A percentile compares a stretch with the other conserved stretches of the same genome.
Conservation (phyloP, 371 early-diverging fungal species). For the Mucor sp. region DNA sequence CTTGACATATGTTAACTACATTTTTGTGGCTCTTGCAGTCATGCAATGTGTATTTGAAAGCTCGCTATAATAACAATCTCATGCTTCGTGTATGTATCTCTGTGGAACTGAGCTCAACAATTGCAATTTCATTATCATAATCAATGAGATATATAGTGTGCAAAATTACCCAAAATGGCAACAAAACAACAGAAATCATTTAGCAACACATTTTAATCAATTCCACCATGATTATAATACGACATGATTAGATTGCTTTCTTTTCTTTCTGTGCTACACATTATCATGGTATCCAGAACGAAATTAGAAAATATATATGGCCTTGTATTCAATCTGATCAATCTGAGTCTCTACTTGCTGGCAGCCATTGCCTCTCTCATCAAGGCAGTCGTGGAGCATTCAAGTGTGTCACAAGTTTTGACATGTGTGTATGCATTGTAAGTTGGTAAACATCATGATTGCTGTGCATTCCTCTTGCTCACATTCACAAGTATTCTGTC, state of each 20-base stretch:
- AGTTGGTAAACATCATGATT: neutral
- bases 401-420: conserved; percentile 32
- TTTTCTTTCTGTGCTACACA: neutral
- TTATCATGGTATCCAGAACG: conserved; percentile 31
- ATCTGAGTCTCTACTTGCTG: conserved; percentile 27
- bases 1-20: no score
- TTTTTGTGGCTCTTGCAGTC: no score
- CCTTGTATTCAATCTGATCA: conserved; percentile 28
- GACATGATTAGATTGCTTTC: neutral
- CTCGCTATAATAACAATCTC: no score
- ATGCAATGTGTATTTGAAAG: no score
- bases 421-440: conserved; percentile 40
- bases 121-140: neutral
- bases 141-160: neutral
- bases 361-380: conserved; percentile 24
- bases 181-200: neutral
- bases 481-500: conserved; percentile 29
- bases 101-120: no score
- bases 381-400: conserved; percentile 17
- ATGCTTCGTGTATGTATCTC: no score
- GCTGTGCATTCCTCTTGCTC: neutral
- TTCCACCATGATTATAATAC: neutral
- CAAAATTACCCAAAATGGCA: neutral
- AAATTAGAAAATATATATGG: conserved; percentile 35
- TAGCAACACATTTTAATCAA: neutral